Base-by-base conservation (phyloP, 1,139 yeast genomes). In the Candida sp. region DNA sequence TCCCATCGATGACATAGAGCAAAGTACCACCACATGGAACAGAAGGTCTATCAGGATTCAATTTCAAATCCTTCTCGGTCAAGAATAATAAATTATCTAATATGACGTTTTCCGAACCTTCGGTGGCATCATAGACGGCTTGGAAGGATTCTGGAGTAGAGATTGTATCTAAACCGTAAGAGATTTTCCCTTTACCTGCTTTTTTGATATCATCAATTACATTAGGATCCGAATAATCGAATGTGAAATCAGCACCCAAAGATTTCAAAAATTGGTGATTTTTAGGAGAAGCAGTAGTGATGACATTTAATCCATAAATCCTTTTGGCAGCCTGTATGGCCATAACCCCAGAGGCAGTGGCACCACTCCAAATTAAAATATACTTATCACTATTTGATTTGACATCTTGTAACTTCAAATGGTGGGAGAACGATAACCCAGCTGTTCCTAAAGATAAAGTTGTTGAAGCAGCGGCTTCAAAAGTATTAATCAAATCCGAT, bases 381-480 rank as follows among this genome's bases (percentile, higher is more conserved):
- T 50, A 53, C 39, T 49, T 49, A 11, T 43, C 42, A 41, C 63
- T 67, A 22, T 53, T 50, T 12, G 50, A 44, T 44, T 52, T 57
- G 47, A 57, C 57, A 42, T 52, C 48, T 21, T 49, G 47, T 29
- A 67, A 49, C 21, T 56, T 50, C 41, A 70, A 58, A 21, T 48
- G 43, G 48, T 56, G 58, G 47, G 56, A 52, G 39, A 54, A 64
- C 15, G 68, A 57, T 42, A 58, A 29, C 47, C 69, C 78, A 22
- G 79, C 73, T 7, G 85, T 80, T 34, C 56, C 57, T 37, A 79
- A 55, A 22, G 81, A 75, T 41, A 82, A 66, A 11, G 84, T 75
- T 21, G 80, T 55, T 15, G 84, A 64, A 3, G 86, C 83, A 23
- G 88, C 89, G 41, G 76, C 82, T 61, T 82, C 88, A 50, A 70